Evolutionary conservation across 75 land plant genomes (phyloP).

Genomic region (Pseudotsuga menziesii): DNA sequence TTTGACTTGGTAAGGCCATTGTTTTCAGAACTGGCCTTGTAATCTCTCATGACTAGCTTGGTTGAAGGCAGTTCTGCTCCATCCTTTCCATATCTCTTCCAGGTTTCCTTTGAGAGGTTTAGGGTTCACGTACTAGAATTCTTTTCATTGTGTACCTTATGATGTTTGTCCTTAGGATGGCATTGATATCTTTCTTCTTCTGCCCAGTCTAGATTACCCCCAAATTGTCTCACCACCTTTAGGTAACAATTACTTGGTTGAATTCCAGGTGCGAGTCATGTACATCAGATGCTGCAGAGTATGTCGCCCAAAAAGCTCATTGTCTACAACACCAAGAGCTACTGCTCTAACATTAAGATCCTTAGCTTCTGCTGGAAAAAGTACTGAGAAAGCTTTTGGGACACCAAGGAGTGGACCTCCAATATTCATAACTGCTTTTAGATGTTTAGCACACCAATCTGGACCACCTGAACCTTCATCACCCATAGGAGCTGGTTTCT

Average conservation of each 20-base stretch:
- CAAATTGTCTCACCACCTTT: constrained; percentile 94
- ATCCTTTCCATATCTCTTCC: constrained; percentile 89
- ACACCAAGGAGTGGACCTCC: constrained; percentile 76
- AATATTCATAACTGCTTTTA: constrained; percentile 74
- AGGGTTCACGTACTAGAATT: neutral
- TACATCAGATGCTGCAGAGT: constrained; percentile 85
- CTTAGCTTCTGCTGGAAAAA: constrained; percentile 80
- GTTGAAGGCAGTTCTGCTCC: constrained; percentile 49
- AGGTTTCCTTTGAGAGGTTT: constrained; percentile 6
- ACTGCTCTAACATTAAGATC: constrained; percentile 80
- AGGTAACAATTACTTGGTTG: constrained; percentile 98
- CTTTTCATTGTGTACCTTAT: neutral
- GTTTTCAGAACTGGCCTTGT: constrained; percentile 45
- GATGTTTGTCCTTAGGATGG: constrained; percentile 18
- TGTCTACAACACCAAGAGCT: constrained; percentile 83
- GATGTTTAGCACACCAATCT: constrained; percentile 74
- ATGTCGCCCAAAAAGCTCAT: constrained; percentile 71
- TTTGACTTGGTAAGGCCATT: constrained; percentile 21
- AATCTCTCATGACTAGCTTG: constrained; percentile 55
- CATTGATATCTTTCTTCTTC: constrained; percentile 83
- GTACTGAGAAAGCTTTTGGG: constrained; percentile 67
- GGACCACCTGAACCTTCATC: constrained; percentile 89
- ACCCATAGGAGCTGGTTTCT: constrained; percentile 70
- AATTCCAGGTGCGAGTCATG: constrained; percentile 96
- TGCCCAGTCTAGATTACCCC: constrained; percentile 93